A percentile compares a stretch with the other conserved stretches of the same genome.
These are phyloP conservation scores for Phialophora chinensis DNA, from an alignment of 2,329 filamentous ascomycete species.

Conservation along the genomic window DNA sequence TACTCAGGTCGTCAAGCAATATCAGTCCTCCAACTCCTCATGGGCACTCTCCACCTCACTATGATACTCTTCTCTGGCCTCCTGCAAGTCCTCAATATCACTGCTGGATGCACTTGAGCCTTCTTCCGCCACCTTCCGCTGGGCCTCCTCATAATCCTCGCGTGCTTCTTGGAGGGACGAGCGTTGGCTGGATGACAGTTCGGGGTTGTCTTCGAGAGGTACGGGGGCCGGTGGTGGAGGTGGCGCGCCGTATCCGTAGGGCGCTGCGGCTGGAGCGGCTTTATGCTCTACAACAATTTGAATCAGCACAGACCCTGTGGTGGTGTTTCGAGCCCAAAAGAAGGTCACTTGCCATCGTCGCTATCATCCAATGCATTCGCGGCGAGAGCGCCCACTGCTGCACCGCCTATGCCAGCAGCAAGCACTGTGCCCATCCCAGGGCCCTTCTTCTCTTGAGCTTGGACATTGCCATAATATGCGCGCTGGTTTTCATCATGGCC, in stretches of 20 bases:
- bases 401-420: constrained; percentile 34
- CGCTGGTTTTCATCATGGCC: constrained; percentile 20
- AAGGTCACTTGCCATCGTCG: constrained; percentile 13
- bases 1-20: background rate
- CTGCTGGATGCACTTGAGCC: constrained; percentile 34
- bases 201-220: constrained; percentile 33
- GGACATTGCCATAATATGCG: constrained; percentile 21
- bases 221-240: constrained; percentile 10
- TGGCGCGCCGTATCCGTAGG: constrained; percentile 25
- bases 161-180: constrained; percentile 33
- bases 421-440: constrained; percentile 22
- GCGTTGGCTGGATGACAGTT: constrained; percentile 33
- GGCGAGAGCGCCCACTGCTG: constrained; percentile 33
- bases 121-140: constrained; percentile 26
- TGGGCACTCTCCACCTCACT: constrained; percentile 34
- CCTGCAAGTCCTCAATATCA: constrained; percentile 33
- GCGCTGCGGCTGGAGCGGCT: constrained; percentile 3
- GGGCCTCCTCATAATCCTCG: constrained; percentile 32
- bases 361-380: constrained; percentile 30
- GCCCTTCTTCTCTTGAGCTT: constrained; percentile 21
- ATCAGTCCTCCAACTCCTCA: constrained; percentile 30
- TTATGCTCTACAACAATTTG: constrained; percentile 2
- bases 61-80: constrained; percentile 33
- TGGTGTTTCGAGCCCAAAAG: background rate
- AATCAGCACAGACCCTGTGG: constrained; percentile 6